phyloP scores from a whole-genome alignment of 2,329 filamentous ascomycete genomes.

The Intubia oerlemansii region DNA sequence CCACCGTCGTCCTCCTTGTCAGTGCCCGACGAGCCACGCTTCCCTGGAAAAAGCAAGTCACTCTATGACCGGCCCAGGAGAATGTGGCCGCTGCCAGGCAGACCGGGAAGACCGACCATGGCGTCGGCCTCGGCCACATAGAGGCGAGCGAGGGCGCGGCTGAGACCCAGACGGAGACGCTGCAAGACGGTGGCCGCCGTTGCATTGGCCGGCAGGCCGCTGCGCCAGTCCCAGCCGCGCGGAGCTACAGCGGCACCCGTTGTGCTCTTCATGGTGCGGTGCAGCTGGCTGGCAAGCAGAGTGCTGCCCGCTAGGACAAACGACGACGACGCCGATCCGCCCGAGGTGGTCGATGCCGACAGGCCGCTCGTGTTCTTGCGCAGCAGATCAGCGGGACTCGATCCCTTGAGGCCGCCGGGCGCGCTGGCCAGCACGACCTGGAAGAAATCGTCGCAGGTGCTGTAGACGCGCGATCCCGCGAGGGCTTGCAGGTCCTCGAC shows the following conservation, averaged over 20 bases:
- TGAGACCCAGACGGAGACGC: constrained; percentile 50
- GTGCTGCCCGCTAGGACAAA: constrained; percentile 56
- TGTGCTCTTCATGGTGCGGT: constrained; percentile 31
- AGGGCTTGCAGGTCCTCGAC: constrained; percentile 66
- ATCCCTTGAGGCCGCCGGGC: constrained; percentile 31
- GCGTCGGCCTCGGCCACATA: constrained; percentile 46
- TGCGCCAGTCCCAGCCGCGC: constrained; percentile 35
- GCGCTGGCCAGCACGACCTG: constrained; percentile 51
- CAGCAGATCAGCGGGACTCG: constrained; percentile 44
- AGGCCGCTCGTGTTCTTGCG: constrained; percentile 25
- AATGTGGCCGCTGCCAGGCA: background rate
- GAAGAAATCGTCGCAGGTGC: constrained; percentile 60
- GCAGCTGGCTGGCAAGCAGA: constrained; percentile 42
- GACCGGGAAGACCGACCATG: constrained; percentile 1
- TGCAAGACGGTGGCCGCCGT: constrained; percentile 50
- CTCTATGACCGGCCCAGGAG: constrained; percentile 4
- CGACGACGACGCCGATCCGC: constrained; percentile 19
- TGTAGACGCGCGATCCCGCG: constrained; percentile 43
- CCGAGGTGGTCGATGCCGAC: constrained; percentile 1
- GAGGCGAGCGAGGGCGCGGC: constrained; percentile 48
- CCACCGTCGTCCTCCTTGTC: too few relatives aligned
- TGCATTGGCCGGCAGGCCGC: constrained; percentile 30
- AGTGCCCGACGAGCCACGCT: too few relatives aligned
- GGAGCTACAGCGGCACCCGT: constrained; percentile 12
- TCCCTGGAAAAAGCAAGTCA: too few relatives aligned